Conservation (phyloP, 257 asterid genomes). For the Solanum infundibuliforme region DNA sequence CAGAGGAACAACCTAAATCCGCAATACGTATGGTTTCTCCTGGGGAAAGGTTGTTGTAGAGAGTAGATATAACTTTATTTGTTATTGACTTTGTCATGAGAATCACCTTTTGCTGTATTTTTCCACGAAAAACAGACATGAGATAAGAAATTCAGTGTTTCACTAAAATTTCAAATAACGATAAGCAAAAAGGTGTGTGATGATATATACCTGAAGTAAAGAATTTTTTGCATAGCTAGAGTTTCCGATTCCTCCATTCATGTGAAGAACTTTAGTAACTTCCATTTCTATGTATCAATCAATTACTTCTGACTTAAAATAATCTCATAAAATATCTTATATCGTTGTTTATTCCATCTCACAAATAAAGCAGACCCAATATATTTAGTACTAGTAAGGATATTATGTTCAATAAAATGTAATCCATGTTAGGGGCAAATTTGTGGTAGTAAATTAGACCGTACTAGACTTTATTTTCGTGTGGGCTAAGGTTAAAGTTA, state of each 20-base stretch:
- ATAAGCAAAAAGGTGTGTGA: too few species aligned
- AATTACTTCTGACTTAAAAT: too few species aligned
- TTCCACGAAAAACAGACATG: too few species aligned
- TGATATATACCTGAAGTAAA: too few species aligned
- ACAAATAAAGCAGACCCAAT: not conserved
- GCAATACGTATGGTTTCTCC: slow-evolving; percentile 30
- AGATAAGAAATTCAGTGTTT: too few species aligned
- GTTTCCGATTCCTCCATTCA: too few species aligned
- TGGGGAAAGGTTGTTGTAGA: slow-evolving; percentile 7
- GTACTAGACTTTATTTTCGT: not conserved
- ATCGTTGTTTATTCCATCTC: too few species aligned
- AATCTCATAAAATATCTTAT: too few species aligned
- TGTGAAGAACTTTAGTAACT: not conserved
- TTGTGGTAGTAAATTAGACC: not conserved
- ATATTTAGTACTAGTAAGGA: not conserved
- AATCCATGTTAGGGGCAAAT: not conserved
- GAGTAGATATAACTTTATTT: slow-evolving; percentile 10
- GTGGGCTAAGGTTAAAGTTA: not conserved
- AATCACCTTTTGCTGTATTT: slow-evolving; percentile 14
- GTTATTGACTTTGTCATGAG: slow-evolving; percentile 13
- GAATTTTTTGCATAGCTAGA: too few species aligned
- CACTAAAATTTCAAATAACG: too few species aligned
- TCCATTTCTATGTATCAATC: not conserved
- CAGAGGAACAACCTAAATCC: slow-evolving; percentile 66
- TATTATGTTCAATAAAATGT: too few species aligned